These are phyloP conservation scores for Epichloe gansuensis DNA, from an alignment of 2,329 filamentous ascomycete species.

Conservation along the genomic window DNA sequence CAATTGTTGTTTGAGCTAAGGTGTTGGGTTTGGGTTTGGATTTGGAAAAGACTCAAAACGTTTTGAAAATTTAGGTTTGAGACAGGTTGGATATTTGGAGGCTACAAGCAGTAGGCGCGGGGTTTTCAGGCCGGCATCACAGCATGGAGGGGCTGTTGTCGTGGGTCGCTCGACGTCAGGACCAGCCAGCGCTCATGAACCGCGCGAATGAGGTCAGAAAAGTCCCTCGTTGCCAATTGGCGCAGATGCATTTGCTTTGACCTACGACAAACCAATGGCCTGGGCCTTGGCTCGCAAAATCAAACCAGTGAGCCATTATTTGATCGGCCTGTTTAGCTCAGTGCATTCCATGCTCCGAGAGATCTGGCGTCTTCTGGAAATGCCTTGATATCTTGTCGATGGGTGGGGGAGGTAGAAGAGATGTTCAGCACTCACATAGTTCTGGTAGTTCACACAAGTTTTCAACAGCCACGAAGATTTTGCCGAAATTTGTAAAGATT, in stretches of 20 bases:
- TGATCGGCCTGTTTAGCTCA: slow-evolving; percentile 5
- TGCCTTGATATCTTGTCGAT: neutral
- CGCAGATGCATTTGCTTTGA: neutral
- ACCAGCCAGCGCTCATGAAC: neutral
- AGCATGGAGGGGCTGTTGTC: slow-evolving; percentile 1
- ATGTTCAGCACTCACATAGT: slow-evolving; percentile 6
- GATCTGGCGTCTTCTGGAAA: neutral
- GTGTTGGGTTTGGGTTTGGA: neutral
- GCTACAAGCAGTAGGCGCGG: neutral
- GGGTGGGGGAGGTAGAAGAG: slow-evolving; percentile 4
- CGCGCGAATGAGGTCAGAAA: neutral
- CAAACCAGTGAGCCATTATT: slow-evolving; percentile 6
- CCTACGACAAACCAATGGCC: neutral
- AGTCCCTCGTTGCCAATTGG: slow-evolving; percentile 5
- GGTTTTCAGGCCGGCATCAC: slow-evolving; percentile 2
- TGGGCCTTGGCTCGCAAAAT: neutral
- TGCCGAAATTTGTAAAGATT: neutral
- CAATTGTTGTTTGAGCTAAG: neutral
- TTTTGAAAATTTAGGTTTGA: neutral
- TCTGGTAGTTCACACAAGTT: neutral
- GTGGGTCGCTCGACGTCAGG: slow-evolving; percentile 1
- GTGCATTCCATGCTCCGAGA: neutral
- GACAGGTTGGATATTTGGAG: neutral
- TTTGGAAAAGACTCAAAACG: neutral
- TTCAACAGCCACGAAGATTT: neutral